Evolutionary conservation across 2,329 filamentous ascomycete species (phyloP).

Genomic region (Fusarium papillatum): DNA sequence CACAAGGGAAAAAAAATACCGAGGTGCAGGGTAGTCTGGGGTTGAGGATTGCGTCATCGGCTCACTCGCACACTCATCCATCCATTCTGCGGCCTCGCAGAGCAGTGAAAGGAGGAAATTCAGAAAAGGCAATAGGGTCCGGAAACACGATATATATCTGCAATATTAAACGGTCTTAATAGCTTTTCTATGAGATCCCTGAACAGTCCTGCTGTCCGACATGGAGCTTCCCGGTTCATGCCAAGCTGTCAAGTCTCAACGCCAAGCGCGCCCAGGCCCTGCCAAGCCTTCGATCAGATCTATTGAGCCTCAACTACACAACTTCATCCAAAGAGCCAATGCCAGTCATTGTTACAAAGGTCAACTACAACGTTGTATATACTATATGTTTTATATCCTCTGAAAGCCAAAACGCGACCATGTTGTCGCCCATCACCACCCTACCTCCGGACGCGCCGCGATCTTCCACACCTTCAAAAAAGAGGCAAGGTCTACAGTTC

Average conservation of each 20-base stretch:
- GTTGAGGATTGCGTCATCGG: neutral
- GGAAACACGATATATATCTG: neutral
- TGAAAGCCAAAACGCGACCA: neutral
- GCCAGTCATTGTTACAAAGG: neutral
- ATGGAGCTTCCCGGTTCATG: neutral
- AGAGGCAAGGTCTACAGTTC: too few species aligned
- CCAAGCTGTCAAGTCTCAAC: neutral
- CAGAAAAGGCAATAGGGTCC: neutral
- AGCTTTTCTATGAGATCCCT: neutral
- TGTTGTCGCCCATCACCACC: neutral
- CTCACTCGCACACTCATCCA: neutral
- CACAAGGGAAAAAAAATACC: neutral
- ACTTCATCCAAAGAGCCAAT: neutral
- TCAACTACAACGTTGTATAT: neutral
- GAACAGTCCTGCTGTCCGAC: neutral
- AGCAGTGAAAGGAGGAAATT: neutral
- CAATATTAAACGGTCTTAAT: neutral
- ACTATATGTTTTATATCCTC: neutral
- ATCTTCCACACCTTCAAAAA: neutral
- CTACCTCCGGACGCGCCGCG: neutral
- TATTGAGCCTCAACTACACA: neutral
- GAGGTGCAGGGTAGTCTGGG: neutral
- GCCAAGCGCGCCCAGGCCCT: neutral
- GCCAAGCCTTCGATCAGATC: conserved; percentile 1
- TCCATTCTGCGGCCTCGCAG: neutral